phyloP scores from a whole-genome alignment of 768 basidiomycete species.

The Agrocybe chaxingu region DNA sequence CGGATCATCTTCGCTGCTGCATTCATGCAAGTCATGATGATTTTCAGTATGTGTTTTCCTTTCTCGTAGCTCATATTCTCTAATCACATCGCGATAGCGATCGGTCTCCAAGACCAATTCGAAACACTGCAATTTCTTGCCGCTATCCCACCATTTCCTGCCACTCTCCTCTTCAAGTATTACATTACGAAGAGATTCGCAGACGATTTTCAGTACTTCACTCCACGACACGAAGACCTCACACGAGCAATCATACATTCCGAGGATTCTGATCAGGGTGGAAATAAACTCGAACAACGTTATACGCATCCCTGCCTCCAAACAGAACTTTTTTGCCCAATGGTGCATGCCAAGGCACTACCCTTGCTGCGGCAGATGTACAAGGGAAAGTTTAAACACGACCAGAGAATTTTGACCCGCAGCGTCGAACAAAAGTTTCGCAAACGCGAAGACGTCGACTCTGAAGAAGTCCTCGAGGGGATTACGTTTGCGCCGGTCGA shows the following conservation, averaged over 20 bases:
- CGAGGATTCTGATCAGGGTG: constrained; percentile 52
- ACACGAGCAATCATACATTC: constrained; percentile 59
- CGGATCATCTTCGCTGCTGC: constrained; percentile 62
- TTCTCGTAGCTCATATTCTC: constrained; percentile 1
- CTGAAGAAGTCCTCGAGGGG: constrained; percentile 18
- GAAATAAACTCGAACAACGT: constrained; percentile 65
- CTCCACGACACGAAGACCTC: constrained; percentile 64
- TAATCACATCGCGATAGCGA: constrained; percentile 39
- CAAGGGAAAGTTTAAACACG: constrained; percentile 38
- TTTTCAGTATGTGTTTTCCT: constrained; percentile 57
- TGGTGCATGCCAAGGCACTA: constrained; percentile 67
- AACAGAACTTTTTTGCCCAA: constrained; percentile 64
- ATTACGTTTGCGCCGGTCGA: constrained; percentile 18
- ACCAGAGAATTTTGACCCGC: constrained; percentile 6
- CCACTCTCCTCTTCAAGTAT: constrained; percentile 69
- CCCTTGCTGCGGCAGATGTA: constrained; percentile 59
- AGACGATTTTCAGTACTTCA: constrained; percentile 63
- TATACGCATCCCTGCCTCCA: constrained; percentile 84
- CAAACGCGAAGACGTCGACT: constrained; percentile 2
- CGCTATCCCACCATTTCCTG: constrained; percentile 66
- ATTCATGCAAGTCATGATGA: constrained; percentile 74
- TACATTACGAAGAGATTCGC: constrained; percentile 61
- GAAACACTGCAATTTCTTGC: constrained; percentile 59
- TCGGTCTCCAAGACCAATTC: constrained; percentile 65
- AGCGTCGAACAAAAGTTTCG: constrained; percentile 6